Evolutionary conservation across 2,329 filamentous ascomycete species (phyloP).

Genomic region (Coniochaeta sp.): DNA sequence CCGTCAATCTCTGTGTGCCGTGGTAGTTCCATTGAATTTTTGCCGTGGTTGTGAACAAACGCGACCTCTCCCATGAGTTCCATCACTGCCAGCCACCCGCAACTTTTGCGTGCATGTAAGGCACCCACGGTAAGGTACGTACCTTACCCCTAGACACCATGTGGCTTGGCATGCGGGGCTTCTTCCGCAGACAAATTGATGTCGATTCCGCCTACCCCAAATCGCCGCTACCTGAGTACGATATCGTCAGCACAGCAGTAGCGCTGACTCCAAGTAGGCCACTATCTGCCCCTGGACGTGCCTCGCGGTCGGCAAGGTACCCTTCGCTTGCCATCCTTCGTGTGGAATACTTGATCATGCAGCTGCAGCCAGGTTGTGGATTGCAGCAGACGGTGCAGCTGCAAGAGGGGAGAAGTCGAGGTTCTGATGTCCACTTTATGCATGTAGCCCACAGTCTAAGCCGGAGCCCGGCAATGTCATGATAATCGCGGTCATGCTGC

Average conservation of each 20-base stretch:
- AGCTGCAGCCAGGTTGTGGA: background rate
- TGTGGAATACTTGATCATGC: background rate
- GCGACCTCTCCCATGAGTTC: background rate
- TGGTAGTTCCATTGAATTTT: background rate
- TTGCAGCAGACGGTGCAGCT: background rate
- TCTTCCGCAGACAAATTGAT: background rate
- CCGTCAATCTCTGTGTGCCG: background rate
- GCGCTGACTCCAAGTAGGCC: background rate
- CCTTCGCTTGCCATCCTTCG: background rate
- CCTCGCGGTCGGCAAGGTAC: background rate
- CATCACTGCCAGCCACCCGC: conserved; percentile 1
- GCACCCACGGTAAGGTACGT: background rate
- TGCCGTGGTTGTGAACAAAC: background rate
- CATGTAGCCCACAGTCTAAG: background rate
- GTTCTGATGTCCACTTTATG: background rate
- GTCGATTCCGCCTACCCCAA: background rate
- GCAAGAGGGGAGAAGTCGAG: background rate
- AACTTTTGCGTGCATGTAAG: background rate
- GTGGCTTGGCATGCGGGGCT: background rate
- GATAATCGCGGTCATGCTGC: background rate
- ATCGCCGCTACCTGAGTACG: background rate
- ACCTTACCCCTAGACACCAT: background rate
- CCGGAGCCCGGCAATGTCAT: background rate
- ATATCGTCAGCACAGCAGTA: background rate
- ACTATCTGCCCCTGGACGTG: background rate